These are phyloP conservation scores for Trebouxia sp. DNA, from an alignment of 139 green algal genomes.

Conservation along the genomic window DNA sequence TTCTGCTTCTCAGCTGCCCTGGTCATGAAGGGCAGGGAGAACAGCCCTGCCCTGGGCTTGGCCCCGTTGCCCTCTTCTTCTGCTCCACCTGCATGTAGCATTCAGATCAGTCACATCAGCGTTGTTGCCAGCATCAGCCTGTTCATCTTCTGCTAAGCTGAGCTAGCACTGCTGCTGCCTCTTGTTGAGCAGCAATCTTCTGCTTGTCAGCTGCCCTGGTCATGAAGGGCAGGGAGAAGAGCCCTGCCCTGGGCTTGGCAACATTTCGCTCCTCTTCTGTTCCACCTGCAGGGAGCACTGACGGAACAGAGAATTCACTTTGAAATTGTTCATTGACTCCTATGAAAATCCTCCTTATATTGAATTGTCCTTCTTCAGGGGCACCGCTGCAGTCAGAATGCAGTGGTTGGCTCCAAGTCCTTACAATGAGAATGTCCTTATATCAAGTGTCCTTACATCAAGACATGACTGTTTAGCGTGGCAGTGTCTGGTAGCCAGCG, in stretches of 20 bases:
- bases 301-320: too few relatives aligned
- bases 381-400: too few relatives aligned
- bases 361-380: too few relatives aligned
- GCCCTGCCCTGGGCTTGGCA: slow-evolving; percentile 61
- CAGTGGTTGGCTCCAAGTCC: too few relatives aligned
- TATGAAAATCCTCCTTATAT: too few relatives aligned
- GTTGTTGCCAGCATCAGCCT: neutral
- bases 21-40: slow-evolving; percentile 94
- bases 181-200: slow-evolving; percentile 37
- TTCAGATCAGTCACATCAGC: too few relatives aligned
- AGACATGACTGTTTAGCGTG: too few relatives aligned
- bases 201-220: slow-evolving; percentile 66
- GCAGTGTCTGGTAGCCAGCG: too few relatives aligned
- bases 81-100: neutral
- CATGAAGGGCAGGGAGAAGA: slow-evolving; percentile 96
- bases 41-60: slow-evolving; percentile 71
- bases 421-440: too few relatives aligned
- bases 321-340: too few relatives aligned
- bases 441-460: too few relatives aligned
- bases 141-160: slow-evolving; percentile 29
- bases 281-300: neutral
- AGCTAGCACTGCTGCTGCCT: slow-evolving; percentile 42
- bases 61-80: slow-evolving; percentile 32
- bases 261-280: slow-evolving; percentile 18
- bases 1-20: slow-evolving; percentile 66